Conservation (phyloP, 2,329 filamentous ascomycete genomes). For the Lasiodiplodia theobromae region DNA sequence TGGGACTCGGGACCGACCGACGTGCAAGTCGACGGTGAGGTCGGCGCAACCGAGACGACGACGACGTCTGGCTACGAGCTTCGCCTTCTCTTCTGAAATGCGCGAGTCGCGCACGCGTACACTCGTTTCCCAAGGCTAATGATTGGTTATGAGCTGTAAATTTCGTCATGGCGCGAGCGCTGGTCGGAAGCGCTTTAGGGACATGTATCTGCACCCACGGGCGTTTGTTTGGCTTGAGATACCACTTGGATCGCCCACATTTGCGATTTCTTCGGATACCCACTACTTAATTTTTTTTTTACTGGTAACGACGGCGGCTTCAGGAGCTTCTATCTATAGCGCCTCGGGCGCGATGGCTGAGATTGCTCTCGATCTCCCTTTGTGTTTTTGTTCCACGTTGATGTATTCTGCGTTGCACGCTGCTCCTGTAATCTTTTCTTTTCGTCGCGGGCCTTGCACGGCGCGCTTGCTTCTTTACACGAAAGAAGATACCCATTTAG, state of each 20-base stretch:
- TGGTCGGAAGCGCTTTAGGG: conserved; percentile 28
- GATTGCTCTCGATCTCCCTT: conserved; percentile 25
- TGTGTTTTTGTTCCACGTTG: conserved; percentile 14
- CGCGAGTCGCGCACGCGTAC: conserved; percentile 5
- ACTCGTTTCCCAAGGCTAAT: conserved; percentile 25
- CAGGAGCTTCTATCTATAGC: conserved; percentile 21
- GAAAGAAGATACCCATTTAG: conserved; percentile 27
- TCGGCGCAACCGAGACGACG: conserved; percentile 52
- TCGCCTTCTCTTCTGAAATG: conserved; percentile 53
- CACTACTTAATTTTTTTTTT: conserved; percentile 26
- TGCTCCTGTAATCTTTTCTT: conserved; percentile 16
- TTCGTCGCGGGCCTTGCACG: conserved; percentile 6
- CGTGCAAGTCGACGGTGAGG: conserved; percentile 57
- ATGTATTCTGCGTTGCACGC: conserved; percentile 17
- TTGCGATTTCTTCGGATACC: conserved; percentile 27
- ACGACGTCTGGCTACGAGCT: conserved; percentile 57
- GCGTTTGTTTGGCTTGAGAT: conserved; percentile 28
- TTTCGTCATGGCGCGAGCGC: conserved; percentile 28
- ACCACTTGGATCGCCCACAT: conserved; percentile 23
- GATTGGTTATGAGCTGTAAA: conserved; percentile 28
- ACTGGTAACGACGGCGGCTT: conserved; percentile 27
- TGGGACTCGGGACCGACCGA: conserved; percentile 59
- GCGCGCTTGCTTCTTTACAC: conserved; percentile 24
- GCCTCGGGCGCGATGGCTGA: conserved; percentile 10
- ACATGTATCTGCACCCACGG: conserved; percentile 26